Percentiles rank a stretch among this genome's conserved stretches.
phyloP scores from a whole-genome alignment of 495 filamentous ascomycete genomes.

The Diplogelasinospora grovesii region DNA sequence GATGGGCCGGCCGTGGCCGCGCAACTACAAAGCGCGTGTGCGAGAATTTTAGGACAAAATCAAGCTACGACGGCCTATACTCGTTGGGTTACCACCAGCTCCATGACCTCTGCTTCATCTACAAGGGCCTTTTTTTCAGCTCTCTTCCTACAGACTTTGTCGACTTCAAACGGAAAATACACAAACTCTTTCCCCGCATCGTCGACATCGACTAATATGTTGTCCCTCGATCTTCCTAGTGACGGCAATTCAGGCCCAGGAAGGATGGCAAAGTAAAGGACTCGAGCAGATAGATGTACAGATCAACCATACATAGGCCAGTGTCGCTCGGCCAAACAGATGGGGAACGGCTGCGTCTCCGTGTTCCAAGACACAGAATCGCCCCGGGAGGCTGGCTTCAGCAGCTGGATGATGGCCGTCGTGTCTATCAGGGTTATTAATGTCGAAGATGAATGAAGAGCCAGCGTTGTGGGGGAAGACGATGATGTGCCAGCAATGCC shows the following conservation, averaged over 20 bases:
- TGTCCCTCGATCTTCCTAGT: no score
- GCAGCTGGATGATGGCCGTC: conserved; percentile 63
- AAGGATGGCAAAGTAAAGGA: no score
- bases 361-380: neutral
- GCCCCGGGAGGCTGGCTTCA: conserved; percentile 68
- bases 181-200: conserved; percentile 57
- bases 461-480: neutral
- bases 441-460: neutral
- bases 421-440: conserved; percentile 56
- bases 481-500: neutral
- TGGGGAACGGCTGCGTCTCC: no score
- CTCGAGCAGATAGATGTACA: no score
- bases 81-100: conserved; percentile 79
- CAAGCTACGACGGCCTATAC: conserved; percentile 40
- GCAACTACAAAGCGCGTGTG: conserved; percentile 10
- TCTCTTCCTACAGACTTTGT: conserved; percentile 53
- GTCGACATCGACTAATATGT: conserved; percentile 85
- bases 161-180: conserved; percentile 50
- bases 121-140: conserved; percentile 62
- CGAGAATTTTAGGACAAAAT: conserved; percentile 28
- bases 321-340: no score
- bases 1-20: no score
- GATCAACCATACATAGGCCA: no score
- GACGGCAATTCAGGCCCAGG: no score
- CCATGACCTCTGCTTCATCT: conserved; percentile 66